Conservation (phyloP, 2,329 filamentous ascomycete species). For the Fusarium pilosicola region DNA sequence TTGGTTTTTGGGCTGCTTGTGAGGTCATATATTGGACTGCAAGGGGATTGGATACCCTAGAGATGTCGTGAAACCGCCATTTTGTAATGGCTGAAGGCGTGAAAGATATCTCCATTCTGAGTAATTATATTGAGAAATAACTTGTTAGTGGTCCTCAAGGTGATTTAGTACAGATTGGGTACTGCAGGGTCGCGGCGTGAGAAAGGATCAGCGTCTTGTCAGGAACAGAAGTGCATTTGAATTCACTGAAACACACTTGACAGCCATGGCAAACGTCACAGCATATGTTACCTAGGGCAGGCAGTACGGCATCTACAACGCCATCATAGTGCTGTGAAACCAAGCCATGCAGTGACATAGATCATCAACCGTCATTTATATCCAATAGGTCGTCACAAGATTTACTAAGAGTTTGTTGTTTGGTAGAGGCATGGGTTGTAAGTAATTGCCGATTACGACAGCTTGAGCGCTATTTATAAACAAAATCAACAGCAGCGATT, state of each 20-base stretch:
- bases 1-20: constrained; percentile 33
- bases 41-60: constrained; percentile 25
- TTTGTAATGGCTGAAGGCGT: not conserved
- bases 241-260: not conserved
- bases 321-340: not conserved
- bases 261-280: not conserved
- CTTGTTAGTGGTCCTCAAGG: not conserved
- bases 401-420: not conserved
- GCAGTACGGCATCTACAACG: not conserved
- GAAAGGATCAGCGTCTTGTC: constrained; percentile 4
- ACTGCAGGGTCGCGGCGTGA: constrained; percentile 21
- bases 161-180: not conserved
- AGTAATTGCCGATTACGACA: not conserved
- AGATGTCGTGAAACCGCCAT: not conserved
- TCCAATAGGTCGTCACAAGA: not conserved
- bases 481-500: not conserved
- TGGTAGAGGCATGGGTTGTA: not conserved
- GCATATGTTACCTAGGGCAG: too few relatives aligned
- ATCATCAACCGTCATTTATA: not conserved
- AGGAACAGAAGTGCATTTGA: not conserved
- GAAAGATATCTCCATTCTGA: not conserved
- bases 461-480: not conserved
- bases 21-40: constrained; percentile 29
- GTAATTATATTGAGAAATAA: not conserved
- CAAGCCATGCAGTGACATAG: not conserved